Evolutionary conservation across 106 monocot genomes (phyloP).

Genomic region (Platanthera zijinensis): DNA sequence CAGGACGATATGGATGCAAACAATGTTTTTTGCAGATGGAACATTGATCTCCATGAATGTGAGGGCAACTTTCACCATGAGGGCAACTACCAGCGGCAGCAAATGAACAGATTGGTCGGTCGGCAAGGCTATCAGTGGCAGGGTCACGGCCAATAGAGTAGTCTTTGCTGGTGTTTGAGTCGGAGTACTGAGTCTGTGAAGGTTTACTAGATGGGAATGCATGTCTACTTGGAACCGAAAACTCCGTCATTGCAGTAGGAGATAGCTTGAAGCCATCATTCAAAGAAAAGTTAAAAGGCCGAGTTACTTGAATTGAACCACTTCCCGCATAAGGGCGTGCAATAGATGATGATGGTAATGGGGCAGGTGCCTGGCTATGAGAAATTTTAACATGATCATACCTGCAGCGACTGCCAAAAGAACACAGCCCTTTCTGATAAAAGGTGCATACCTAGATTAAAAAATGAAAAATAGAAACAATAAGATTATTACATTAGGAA

Average conservation of each 20-base stretch:
- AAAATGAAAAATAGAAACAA: slow-evolving; percentile 1
- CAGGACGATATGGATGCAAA: slow-evolving; percentile 74
- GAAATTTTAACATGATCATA: slow-evolving; percentile 88
- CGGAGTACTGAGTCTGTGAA: slow-evolving; percentile 28
- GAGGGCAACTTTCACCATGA: slow-evolving; percentile 59
- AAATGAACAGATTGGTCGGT: slow-evolving; percentile 87
- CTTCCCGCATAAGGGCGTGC: slow-evolving; percentile 9
- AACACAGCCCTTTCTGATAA: slow-evolving; percentile 93
- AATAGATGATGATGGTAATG: slow-evolving; percentile 32
- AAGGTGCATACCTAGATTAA: slow-evolving; percentile 75
- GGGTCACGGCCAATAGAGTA: slow-evolving; percentile 6
- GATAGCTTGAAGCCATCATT: slow-evolving; percentile 13
- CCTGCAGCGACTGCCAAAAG: slow-evolving; percentile 84
- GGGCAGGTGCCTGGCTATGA: slow-evolving; percentile 21
- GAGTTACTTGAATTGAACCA: slow-evolving; percentile 15
- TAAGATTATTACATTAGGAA: neutral
- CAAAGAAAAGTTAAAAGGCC: slow-evolving; percentile 14
- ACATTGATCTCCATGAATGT: slow-evolving; percentile 86
- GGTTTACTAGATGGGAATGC: slow-evolving; percentile 16
- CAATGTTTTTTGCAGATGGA: slow-evolving; percentile 78
- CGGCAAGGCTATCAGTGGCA: slow-evolving; percentile 24
- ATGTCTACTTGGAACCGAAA: slow-evolving; percentile 22
- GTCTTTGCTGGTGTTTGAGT: slow-evolving; percentile 7
- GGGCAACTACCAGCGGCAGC: slow-evolving; percentile 92
- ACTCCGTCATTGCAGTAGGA: slow-evolving; percentile 5